Conservation (phyloP, 345 rosid genomes). For the Bruguiera parviflora region DNA sequence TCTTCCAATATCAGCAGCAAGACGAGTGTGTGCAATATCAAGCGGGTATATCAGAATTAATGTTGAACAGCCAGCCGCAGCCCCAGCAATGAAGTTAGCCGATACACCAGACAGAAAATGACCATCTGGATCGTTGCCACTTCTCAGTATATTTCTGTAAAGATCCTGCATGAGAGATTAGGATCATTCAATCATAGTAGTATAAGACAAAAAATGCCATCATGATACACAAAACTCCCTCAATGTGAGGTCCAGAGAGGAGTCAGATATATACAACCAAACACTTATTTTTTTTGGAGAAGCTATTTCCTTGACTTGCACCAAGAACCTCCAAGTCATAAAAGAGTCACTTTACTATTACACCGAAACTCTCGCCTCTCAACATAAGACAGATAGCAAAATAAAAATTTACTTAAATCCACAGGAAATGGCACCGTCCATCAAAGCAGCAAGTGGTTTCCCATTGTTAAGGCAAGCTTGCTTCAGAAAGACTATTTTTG, state of each 20-base stretch:
- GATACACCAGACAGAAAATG: constrained; percentile 58
- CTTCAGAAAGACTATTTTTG: neutral
- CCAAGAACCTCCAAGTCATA: too few species aligned
- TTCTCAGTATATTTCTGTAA: constrained; percentile 63
- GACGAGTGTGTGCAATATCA: constrained; percentile 87
- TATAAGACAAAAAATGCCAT: neutral
- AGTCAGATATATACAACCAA: too few species aligned
- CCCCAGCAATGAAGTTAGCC: constrained; percentile 86
- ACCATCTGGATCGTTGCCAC: constrained; percentile 42
- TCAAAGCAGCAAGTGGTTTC: neutral
- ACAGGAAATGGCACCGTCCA: neutral
- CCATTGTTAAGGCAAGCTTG: neutral
- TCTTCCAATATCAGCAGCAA: constrained; percentile 84
- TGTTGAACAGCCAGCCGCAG: constrained; percentile 89
- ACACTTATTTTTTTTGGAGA: too few species aligned
- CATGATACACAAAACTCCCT: too few species aligned
- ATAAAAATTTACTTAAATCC: neutral
- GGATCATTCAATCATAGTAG: constrained; percentile 1
- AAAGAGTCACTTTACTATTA: too few species aligned
- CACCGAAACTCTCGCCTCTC: too few species aligned
- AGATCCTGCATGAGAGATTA: constrained; percentile 55
- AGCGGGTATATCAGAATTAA: constrained; percentile 80
- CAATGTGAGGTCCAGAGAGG: too few species aligned
- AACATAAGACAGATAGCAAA: neutral
- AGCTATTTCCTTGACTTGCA: too few species aligned